phyloP scores from a whole-genome alignment of 352 stramenopile species.

The Thraustotheca clavata region DNA sequence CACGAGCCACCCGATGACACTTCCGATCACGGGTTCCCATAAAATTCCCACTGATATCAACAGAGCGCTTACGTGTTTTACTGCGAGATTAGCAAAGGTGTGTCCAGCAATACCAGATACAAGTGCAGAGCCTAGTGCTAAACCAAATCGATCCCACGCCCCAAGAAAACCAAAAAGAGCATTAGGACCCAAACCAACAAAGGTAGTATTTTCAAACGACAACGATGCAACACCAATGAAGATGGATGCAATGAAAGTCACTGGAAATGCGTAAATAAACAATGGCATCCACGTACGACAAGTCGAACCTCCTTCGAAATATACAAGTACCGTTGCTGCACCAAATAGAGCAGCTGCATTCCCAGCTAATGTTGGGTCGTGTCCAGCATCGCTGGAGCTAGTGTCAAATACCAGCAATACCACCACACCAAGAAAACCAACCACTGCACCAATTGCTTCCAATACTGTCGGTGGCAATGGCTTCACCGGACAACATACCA shows the following conservation, averaged over 20 bases:
- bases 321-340: not conserved
- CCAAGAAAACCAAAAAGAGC: slow-evolving; percentile 16
- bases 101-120: slow-evolving; percentile 13
- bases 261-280: slow-evolving; percentile 15
- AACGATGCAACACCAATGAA: not conserved
- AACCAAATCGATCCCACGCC: not conserved
- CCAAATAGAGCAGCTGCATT: slow-evolving; percentile 13
- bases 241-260: slow-evolving; percentile 2
- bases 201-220: slow-evolving; percentile 8
- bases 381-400: not conserved
- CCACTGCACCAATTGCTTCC: slow-evolving; percentile 3
- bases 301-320: slow-evolving; percentile 6
- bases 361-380: not conserved
- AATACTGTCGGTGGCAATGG: slow-evolving; percentile 12
- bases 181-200: not conserved
- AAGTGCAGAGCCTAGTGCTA: slow-evolving; percentile 7
- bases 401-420: not conserved
- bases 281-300: slow-evolving; percentile 18
- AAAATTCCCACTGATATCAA: not conserved
- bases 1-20: slow-evolving; percentile 8
- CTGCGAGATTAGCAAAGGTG: slow-evolving; percentile 12
- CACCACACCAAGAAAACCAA: slow-evolving; percentile 13
- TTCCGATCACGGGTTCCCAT: slow-evolving; percentile 13
- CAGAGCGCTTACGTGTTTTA: slow-evolving; percentile 15
- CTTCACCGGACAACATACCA: not conserved